Base-by-base conservation (phyloP, 179 eudicot genomes). In the Silene vulgaris region DNA sequence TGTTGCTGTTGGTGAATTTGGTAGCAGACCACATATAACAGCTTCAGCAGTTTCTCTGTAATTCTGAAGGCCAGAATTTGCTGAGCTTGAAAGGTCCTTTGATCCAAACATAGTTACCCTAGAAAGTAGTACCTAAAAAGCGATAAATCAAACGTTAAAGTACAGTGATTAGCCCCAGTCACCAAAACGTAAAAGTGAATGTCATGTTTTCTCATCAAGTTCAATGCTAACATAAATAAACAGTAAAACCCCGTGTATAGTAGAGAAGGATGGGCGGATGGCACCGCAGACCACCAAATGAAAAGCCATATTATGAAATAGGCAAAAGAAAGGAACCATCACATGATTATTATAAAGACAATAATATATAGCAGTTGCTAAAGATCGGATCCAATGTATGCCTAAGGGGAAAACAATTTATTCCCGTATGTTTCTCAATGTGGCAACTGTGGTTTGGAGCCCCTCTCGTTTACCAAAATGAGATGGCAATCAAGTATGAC, bases 11-110 rank as follows among this genome's bases (percentile, higher is more conserved):
- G 99, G 97, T 70, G 99, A 95, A 59, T 87, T 80, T 19, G 97
- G 97, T 54, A 95, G 72, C 67, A 95, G 93, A 69, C 97, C 90
- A 43, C 99, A 95, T 86, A 95, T 89, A 43, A 95, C 90, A 80
- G 96, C 92, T 82, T 95, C 96, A 11, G 98, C 97, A 54, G 97
- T 85, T 76, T 88, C 70, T 82, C 86, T 84, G 74, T 90, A 95
- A 57, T 80, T 86, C 72, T 76, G 74, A 62, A 95, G 90, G 74
- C 77, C 87, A 75, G 88, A 80, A 76, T 86, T 87, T 50, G 74
- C 87, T 6, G 90, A 79, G 65, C 84, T 76, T 60, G 93, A 76
- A 45, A 82, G 56, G 65, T 82, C 97, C 78, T 90, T 87, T 13
- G 86, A 75, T 52, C 88, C 82, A 75, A 95, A 95, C 71, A 95